phyloP scores from a whole-genome alignment of 805 yeast genomes.

The Ogataea minuta region DNA sequence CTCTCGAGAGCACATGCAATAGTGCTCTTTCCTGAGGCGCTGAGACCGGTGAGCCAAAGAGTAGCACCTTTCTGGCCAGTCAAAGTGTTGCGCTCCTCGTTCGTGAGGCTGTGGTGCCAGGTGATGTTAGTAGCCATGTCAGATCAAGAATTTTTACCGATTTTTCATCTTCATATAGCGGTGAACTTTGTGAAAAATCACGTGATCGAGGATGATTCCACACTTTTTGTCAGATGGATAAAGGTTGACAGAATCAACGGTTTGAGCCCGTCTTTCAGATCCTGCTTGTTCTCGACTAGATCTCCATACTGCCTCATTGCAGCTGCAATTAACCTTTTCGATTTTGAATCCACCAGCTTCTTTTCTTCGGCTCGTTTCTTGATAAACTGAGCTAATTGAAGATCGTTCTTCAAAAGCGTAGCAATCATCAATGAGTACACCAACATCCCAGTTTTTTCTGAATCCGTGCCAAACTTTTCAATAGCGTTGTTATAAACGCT shows the following conservation, averaged over 20 bases:
- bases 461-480: conserved; percentile 11
- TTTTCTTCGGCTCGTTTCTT: conserved; percentile 30
- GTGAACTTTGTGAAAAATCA: conserved; percentile 2
- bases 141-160: neutral
- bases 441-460: conserved; percentile 15
- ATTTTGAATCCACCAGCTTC: conserved; percentile 22
- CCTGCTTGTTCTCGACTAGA: conserved; percentile 20
- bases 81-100: conserved; percentile 69
- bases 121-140: conserved; percentile 93
- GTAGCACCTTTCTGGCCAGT: conserved; percentile 86
- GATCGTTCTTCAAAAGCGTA: conserved; percentile 25
- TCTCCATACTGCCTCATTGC: conserved; percentile 34
- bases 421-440: conserved; percentile 29
- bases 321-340: conserved; percentile 24
- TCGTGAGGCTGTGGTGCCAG: conserved; percentile 90
- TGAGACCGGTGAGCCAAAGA: conserved; percentile 91
- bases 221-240: conserved; percentile 6
- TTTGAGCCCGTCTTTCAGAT: conserved; percentile 2
- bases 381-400: conserved; percentile 34
- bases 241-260: conserved; percentile 2
- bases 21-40: conserved; percentile 94
- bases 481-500: conserved; percentile 33
- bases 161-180: neutral
- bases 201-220: conserved; percentile 6
- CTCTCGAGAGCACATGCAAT: conserved; percentile 94